These are phyloP conservation scores for Trichopus zeylanicus DNA, from an alignment of 116 monocot genomes.

Conservation along the genomic window DNA sequence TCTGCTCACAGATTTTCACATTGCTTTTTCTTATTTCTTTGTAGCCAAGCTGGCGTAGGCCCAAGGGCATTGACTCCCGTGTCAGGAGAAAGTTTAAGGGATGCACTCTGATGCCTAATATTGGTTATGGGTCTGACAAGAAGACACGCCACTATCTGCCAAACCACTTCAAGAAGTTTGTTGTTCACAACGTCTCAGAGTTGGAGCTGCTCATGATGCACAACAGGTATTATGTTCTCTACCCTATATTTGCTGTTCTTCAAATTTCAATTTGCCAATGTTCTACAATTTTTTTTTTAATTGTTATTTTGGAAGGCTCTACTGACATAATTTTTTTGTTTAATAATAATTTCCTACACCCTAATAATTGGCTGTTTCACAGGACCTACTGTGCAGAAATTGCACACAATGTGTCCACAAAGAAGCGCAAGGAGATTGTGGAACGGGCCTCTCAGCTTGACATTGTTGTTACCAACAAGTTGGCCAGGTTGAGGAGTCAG, in stretches of 20 bases:
- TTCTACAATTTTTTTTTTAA: background rate
- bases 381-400: constrained; percentile 75
- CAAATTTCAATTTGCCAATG: too few relatives aligned
- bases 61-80: constrained; percentile 31
- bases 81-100: constrained; percentile 81
- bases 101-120: constrained; percentile 82
- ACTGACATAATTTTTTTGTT: background rate
- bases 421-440: constrained; percentile 59
- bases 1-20: background rate
- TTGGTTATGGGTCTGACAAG: constrained; percentile 88
- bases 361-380: background rate
- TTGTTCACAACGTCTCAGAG: constrained; percentile 56
- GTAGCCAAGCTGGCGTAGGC: constrained; percentile 48
- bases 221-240: constrained; percentile 35
- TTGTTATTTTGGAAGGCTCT: background rate
- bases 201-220: constrained; percentile 87
- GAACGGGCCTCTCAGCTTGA: constrained; percentile 59
- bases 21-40: background rate
- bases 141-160: constrained; percentile 74
- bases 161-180: constrained; percentile 62
- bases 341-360: background rate
- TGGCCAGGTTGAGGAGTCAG: constrained; percentile 60
- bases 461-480: constrained; percentile 60
- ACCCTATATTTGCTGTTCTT: background rate
- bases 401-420: constrained; percentile 47